Conservation (phyloP, 148 eudicot genomes). For the Fagopyrum tataricum region DNA sequence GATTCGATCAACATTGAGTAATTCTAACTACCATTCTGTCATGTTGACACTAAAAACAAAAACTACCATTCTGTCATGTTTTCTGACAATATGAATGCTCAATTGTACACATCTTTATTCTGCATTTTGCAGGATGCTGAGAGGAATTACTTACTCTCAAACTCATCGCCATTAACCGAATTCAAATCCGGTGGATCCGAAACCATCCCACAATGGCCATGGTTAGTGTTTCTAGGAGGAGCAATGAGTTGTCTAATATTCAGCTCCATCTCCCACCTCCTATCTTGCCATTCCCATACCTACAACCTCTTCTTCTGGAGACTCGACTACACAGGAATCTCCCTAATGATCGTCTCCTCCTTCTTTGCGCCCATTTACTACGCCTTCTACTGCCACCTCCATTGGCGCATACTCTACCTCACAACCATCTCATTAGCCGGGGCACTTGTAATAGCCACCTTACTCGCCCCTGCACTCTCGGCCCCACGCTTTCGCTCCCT, state of each 20-base stretch:
- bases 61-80: no score
- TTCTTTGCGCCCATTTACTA: constrained; percentile 82
- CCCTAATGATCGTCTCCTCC: constrained; percentile 82
- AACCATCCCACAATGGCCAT: constrained; percentile 66
- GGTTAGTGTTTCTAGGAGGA: constrained; percentile 78
- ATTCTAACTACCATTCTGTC: no score
- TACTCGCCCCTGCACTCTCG: constrained; percentile 63
- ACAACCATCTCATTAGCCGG: constrained; percentile 52
- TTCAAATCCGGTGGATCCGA: background rate
- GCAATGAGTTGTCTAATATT: constrained; percentile 76
- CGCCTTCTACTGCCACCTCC: constrained; percentile 52
- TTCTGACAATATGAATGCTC: no score
- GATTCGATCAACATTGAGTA: no score
- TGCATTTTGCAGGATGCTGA: constrained; percentile 32
- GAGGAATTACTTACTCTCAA: background rate
- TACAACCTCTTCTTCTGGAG: constrained; percentile 80
- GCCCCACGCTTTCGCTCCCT: constrained; percentile 49
- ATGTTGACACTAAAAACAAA: no score
- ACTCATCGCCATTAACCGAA: background rate
- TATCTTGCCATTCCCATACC: constrained; percentile 77
- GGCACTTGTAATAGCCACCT: constrained; percentile 46
- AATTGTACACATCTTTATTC: no score
- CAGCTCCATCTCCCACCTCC: constrained; percentile 82
- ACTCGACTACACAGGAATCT: constrained; percentile 78
- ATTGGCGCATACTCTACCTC: constrained; percentile 50